Evolutionary conservation across 306 rosid species (phyloP), one percentile per base, ranked within the genome.

Genomic region (Cucurbita ficifolia): DNA sequence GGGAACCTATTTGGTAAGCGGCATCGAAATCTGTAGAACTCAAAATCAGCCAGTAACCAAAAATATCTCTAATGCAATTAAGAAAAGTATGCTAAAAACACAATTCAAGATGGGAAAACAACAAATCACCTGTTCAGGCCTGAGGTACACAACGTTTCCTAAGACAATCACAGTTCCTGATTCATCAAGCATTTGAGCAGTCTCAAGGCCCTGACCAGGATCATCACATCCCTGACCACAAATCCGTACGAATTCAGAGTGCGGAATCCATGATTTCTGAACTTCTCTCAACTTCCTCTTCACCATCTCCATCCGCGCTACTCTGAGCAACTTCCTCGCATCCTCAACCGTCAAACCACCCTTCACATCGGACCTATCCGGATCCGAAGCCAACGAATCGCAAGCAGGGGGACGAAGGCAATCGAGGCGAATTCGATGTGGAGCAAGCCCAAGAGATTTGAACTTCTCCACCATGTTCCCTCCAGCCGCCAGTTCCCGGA

Each of bases 121-220:
- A 48, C 7, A 60, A 82, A 76, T 79, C 11, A 92, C 98, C 98
- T 90, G 90, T 56, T 93, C 97, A 0, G 97, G 98, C 50, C 80
- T 83, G 80, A 93, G 86, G 71, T 87, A 77, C 5, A 90, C 98
- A 12, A 72, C 48, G 76, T 88, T 89, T 53, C 98, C 98, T 77
- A 90, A 80, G 5, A 90, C 79, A 83, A 92, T 87, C 18, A 92
- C 98, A 59, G 83, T 74, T 16, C 93, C 93, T 8, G 88, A 87
- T 76, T 84, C 93, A 48, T 92, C 98, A 8, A 92, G 83, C 91
- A 74, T 81, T 77, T 82, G 84, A 0, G 89, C 92, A 40, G 90
- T 75, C 64, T 60, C 67, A 13, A 77, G 43, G 7, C 89, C 94
- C 61, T 82, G 86, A 61, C 81, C 89, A n/a, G 72, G 79, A 82